These are phyloP conservation scores for Candida gorgasii DNA, from an alignment of 805 yeast species.

Conservation along the genomic window DNA sequence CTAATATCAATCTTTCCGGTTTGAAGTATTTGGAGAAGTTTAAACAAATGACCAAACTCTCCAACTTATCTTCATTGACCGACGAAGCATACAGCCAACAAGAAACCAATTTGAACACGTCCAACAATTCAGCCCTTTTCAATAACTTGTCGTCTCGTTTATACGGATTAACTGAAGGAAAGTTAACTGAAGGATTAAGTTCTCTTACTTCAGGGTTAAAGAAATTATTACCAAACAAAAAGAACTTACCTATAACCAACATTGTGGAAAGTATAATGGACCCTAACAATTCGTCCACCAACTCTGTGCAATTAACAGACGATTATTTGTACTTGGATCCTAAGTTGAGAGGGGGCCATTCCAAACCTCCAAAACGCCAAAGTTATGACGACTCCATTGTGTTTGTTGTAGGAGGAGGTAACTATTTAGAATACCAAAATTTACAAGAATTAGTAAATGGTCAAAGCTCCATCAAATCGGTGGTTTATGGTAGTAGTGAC, in stretches of 20 bases:
- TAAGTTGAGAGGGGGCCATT: conserved; percentile 82
- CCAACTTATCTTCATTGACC: conserved; percentile 20
- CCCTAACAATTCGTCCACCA: conserved; percentile 63
- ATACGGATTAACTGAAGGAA: conserved; percentile 81
- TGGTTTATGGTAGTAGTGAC: conserved; percentile 86
- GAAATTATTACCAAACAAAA: conserved; percentile 83
- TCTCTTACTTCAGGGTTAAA: conserved; percentile 85
- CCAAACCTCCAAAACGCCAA: conserved; percentile 84
- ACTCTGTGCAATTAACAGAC: conserved; percentile 74
- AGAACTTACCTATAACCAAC: conserved; percentile 84
- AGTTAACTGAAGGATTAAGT: conserved; percentile 85
- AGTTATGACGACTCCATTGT: conserved; percentile 80
- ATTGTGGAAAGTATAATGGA: conserved; percentile 91
- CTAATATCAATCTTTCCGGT: conserved; percentile 56
- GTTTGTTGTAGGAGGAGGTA: conserved; percentile 96
- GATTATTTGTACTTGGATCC: conserved; percentile 93
- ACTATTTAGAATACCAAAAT: conserved; percentile 90
- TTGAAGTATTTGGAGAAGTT: conserved; percentile 75
- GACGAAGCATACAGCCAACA: conserved; percentile 13
- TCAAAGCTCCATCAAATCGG: conserved; percentile 46
- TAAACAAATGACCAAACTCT: conserved; percentile 53
- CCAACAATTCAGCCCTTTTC: conserved; percentile 57
- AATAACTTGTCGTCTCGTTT: conserved; percentile 74
- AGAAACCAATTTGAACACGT: conserved; percentile 21
- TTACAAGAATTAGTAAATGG: conserved; percentile 79